Conservation (phyloP, 768 basidiomycete genomes). For the Boletales sp. region DNA sequence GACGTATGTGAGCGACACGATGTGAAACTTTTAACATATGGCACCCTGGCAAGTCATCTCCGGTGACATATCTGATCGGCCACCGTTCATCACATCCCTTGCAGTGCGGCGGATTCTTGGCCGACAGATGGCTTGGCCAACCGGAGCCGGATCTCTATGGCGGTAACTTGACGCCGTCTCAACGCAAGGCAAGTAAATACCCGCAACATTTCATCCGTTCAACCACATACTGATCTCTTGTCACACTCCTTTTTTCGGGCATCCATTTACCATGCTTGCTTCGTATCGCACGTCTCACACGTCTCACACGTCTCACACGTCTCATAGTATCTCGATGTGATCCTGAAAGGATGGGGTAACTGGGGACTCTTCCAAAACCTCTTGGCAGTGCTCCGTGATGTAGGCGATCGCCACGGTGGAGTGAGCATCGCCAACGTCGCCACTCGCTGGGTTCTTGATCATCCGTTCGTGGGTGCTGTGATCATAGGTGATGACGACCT, state of each 20-base stretch:
- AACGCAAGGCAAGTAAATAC: slow-evolving; percentile 61
- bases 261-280: too few relatives aligned
- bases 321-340: slow-evolving; percentile 76
- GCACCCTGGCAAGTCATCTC: slow-evolving; percentile 58
- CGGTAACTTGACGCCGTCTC: slow-evolving; percentile 70
- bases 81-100: slow-evolving; percentile 4
- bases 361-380: slow-evolving; percentile 76
- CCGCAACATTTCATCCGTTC: not conserved
- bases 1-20: slow-evolving; percentile 71
- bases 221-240: too few relatives aligned
- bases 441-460: slow-evolving; percentile 80
- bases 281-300: not conserved
- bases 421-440: slow-evolving; percentile 75
- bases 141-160: slow-evolving; percentile 72
- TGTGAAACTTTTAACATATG: slow-evolving; percentile 77
- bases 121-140: slow-evolving; percentile 68
- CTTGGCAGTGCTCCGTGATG: slow-evolving; percentile 51
- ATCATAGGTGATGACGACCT: slow-evolving; percentile 53
- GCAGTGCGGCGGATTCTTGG: slow-evolving; percentile 81
- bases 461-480: slow-evolving; percentile 72
- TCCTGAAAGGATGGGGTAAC: slow-evolving; percentile 71
- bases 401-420: slow-evolving; percentile 65
- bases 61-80: not conserved
- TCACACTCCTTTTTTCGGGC: too few relatives aligned
- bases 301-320: not conserved